These are phyloP conservation scores for Wallacemonas sp. DNA, from an alignment of 208 protist genomes.

Conservation along the genomic window DNA sequence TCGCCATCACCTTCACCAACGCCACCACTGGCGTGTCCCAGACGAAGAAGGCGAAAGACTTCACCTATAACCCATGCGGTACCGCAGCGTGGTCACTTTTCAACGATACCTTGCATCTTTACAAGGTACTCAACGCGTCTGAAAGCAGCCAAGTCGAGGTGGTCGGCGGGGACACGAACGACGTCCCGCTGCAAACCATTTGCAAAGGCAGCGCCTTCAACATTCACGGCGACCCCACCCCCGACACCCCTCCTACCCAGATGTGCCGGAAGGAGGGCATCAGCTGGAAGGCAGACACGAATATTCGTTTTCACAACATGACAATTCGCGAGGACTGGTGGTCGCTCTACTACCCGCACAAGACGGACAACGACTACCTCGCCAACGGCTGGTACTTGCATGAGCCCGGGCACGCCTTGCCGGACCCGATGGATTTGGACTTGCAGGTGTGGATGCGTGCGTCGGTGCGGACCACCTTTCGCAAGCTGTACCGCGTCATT, in stretches of 20 bases:
- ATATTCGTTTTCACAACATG: slow-evolving; percentile 82
- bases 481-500: slow-evolving; percentile 96
- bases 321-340: slow-evolving; percentile 45
- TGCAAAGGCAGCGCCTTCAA: slow-evolving; percentile 80
- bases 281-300: slow-evolving; percentile 89
- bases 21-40: slow-evolving; percentile 19
- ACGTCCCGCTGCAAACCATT: slow-evolving; percentile 37
- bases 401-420: slow-evolving; percentile 82
- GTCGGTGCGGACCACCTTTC: slow-evolving; percentile 93
- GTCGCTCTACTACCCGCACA: slow-evolving; percentile 68
- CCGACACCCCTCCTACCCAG: slow-evolving; percentile 45
- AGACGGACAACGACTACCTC: slow-evolving; percentile 74
- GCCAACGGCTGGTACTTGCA: slow-evolving; percentile 82
- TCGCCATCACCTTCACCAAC: slow-evolving; percentile 2
- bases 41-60: slow-evolving; percentile 24
- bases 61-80: slow-evolving; percentile 95
- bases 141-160: slow-evolving; percentile 6
- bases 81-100: slow-evolving; percentile 95
- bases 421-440: slow-evolving; percentile 90
- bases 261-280: slow-evolving; percentile 83
- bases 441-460: slow-evolving; percentile 98
- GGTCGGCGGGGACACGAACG: slow-evolving; percentile 22
- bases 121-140: slow-evolving; percentile 23
- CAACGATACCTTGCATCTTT: slow-evolving; percentile 94
- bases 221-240: slow-evolving; percentile 39